Evolutionary conservation across 257 asterid species (phyloP).

Genomic region (Plantago major): DNA sequence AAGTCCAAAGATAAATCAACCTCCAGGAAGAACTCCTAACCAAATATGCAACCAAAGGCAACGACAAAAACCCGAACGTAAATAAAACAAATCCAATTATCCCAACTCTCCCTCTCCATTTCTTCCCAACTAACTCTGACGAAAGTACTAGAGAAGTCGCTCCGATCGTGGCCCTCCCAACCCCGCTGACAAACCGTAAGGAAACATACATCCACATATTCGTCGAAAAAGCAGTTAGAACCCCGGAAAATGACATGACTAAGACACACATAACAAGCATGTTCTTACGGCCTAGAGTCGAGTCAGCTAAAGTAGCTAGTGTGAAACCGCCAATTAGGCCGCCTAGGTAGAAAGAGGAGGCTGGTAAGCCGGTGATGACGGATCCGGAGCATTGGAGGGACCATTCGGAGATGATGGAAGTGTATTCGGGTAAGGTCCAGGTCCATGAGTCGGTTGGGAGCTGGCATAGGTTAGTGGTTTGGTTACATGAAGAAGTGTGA

Average conservation of each 20-base stretch:
- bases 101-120: conserved; percentile 55
- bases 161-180: conserved; percentile 48
- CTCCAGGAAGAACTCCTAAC: conserved; percentile 53
- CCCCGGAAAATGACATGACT: conserved; percentile 49
- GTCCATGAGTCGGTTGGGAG: conserved; percentile 38
- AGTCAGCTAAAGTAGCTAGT: conserved; percentile 59
- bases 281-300: conserved; percentile 61
- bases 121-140: conserved; percentile 60
- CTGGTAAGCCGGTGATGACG: conserved; percentile 53
- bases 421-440: conserved; percentile 38
- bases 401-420: conserved; percentile 66
- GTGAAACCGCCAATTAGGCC: conserved; percentile 57
- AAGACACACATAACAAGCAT: conserved; percentile 34
- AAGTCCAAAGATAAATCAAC: conserved; percentile 46
- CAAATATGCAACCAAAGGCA: conserved; percentile 39
- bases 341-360: conserved; percentile 56
- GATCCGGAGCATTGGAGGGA: conserved; percentile 56
- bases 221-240: conserved; percentile 38
- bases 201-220: conserved; percentile 41
- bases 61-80: conserved; percentile 62
- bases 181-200: conserved; percentile 43
- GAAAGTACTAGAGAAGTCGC: conserved; percentile 54
- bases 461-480: conserved; percentile 21
- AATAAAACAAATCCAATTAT: conserved; percentile 47
- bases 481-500: conserved; percentile 10